phyloP scores from a whole-genome alignment of 768 basidiomycete genomes.

The Agaricus subrufescens region DNA sequence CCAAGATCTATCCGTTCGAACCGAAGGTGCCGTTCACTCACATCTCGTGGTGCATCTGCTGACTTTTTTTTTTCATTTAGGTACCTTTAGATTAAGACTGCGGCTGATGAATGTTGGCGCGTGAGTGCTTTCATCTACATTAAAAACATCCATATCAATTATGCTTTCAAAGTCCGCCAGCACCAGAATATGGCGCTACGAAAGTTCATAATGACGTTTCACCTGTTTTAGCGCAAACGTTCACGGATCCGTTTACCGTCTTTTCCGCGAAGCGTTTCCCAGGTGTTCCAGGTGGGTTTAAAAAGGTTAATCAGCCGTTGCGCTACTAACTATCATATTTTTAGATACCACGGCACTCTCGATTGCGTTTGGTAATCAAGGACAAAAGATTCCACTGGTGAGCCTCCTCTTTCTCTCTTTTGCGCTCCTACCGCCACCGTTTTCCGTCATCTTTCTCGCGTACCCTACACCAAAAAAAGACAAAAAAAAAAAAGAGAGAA shows the following conservation, averaged over 20 bases:
- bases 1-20: slow-evolving; percentile 90
- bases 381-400: slow-evolving; percentile 84
- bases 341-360: slow-evolving; percentile 85
- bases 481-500: background rate
- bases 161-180: slow-evolving; percentile 47
- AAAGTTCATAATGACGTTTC: slow-evolving; percentile 65
- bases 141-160: background rate
- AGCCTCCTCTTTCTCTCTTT: slow-evolving; percentile 16
- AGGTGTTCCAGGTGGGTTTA: slow-evolving; percentile 76
- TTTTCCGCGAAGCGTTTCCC: slow-evolving; percentile 94
- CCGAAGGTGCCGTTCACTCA: slow-evolving; percentile 58
- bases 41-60: background rate
- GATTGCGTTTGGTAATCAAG: slow-evolving; percentile 85
- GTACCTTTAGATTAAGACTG: slow-evolving; percentile 81
- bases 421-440: background rate
- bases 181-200: slow-evolving; percentile 63
- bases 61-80: slow-evolving; percentile 29
- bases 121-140: slow-evolving; percentile 48
- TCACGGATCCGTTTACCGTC: slow-evolving; percentile 80
- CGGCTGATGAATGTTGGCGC: slow-evolving; percentile 87
- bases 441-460: background rate
- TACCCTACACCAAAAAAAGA: background rate
- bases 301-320: background rate
- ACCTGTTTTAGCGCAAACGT: slow-evolving; percentile 79
- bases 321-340: background rate